Conservation (phyloP, 257 asterid species). For the Osmanthus fragrans region DNA sequence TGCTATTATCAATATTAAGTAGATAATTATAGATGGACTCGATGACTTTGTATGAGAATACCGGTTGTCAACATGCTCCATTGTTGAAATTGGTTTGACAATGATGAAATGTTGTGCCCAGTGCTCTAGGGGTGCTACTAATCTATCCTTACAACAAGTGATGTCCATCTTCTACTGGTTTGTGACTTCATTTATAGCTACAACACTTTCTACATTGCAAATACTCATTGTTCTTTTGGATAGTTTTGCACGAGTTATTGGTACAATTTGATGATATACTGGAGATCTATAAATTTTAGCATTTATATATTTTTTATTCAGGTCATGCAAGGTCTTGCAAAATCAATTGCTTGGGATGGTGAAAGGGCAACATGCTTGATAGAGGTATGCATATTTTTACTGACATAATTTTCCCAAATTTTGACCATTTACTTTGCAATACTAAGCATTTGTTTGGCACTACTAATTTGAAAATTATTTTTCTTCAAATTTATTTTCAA, state of each 20-base stretch:
- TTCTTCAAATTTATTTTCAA: no score
- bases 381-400: conserved; percentile 58
- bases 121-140: neutral
- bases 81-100: neutral
- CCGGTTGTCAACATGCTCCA: neutral
- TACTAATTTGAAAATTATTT: no score
- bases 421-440: neutral
- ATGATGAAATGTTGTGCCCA: neutral
- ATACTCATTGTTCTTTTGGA: neutral
- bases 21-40: no score
- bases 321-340: conserved; percentile 99
- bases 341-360: conserved; percentile 99
- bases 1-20: neutral
- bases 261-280: conserved; percentile 4
- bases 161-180: neutral
- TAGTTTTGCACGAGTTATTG: neutral
- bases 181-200: neutral
- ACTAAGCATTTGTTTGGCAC: neutral
- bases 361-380: conserved; percentile 99
- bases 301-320: conserved; percentile 25
- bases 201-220: neutral
- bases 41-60: no score
- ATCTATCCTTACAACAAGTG: neutral
- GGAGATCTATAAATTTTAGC: conserved; percentile 15
- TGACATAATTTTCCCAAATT: neutral